phyloP scores from a whole-genome alignment of 768 basidiomycete genomes.

The Tricholoma terreum region DNA sequence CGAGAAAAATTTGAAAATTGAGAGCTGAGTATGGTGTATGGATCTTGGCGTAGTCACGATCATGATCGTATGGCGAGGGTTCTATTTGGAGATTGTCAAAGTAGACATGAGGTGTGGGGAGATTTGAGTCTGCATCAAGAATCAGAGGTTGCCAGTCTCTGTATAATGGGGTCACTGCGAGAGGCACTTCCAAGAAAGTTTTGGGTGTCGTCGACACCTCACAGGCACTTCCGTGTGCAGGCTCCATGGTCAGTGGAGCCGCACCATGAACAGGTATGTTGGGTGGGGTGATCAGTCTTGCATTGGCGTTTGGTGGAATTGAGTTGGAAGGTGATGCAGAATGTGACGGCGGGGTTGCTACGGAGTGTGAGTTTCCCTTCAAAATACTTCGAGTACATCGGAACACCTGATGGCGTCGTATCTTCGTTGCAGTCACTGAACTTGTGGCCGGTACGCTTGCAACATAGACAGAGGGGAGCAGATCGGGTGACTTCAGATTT shows the following conservation, averaged over 20 bases:
- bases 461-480: slow-evolving; percentile 18
- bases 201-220: too few relatives aligned
- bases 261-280: too few relatives aligned
- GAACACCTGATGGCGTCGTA: slow-evolving; percentile 6
- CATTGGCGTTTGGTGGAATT: background rate
- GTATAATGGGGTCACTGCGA: too few relatives aligned
- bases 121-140: slow-evolving; percentile 1
- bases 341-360: too few relatives aligned
- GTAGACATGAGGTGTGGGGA: slow-evolving; percentile 10
- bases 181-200: too few relatives aligned
- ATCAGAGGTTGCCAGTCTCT: background rate
- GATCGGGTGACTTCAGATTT: background rate
- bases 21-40: slow-evolving; percentile 6
- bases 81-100: too few relatives aligned
- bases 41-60: slow-evolving; percentile 5
- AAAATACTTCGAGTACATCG: slow-evolving; percentile 5
- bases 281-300: too few relatives aligned
- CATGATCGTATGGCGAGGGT: slow-evolving; percentile 3
- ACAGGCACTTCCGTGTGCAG: too few relatives aligned
- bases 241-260: too few relatives aligned
- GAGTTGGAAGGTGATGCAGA: slow-evolving; percentile 7
- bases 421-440: slow-evolving; percentile 7
- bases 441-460: slow-evolving; percentile 4
- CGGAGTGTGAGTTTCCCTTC: slow-evolving; percentile 1
- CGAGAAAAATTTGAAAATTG: too few relatives aligned